Evolutionary conservation across 2,329 filamentous ascomycete species (phyloP).

Genomic region (Helotiales sp.): DNA sequence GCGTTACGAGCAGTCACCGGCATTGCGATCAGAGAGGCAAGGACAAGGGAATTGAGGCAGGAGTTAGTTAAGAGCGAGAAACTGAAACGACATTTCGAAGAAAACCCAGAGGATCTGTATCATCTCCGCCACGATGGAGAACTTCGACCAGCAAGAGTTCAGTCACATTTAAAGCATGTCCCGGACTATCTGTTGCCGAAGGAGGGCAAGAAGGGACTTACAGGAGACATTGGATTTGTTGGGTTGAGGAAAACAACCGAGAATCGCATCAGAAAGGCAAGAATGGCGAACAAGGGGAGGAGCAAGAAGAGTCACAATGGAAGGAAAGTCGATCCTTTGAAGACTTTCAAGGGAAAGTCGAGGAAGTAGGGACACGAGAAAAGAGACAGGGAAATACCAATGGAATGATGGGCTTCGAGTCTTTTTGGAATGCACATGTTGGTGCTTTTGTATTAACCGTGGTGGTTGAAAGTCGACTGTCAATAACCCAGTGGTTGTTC

Average conservation of each 20-base stretch:
- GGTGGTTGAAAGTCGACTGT: not conserved
- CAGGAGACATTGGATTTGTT: conserved; percentile 74
- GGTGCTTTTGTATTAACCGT: not conserved
- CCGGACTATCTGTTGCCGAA: conserved; percentile 87
- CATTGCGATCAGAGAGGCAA: conserved; percentile 85
- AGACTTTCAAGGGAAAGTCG: conserved; percentile 71
- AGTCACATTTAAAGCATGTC: conserved; percentile 89
- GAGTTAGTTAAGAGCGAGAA: conserved; percentile 94
- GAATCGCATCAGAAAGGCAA: conserved; percentile 42
- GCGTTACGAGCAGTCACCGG: conserved; percentile 87
- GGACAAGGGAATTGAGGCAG: conserved; percentile 81
- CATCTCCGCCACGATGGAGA: conserved; percentile 91
- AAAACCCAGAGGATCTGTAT: conserved; percentile 86
- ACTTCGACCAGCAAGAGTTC: conserved; percentile 76
- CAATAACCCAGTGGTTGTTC: not conserved
- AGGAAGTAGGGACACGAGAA: conserved; percentile 24
- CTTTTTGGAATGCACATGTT: not conserved
- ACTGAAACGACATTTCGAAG: conserved; percentile 92
- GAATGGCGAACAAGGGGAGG: conserved; percentile 49
- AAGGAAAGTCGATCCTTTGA: conserved; percentile 81
- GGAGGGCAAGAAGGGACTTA: conserved; percentile 69
- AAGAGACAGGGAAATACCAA: not conserved
- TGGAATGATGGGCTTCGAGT: not conserved
- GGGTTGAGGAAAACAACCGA: conserved; percentile 57
- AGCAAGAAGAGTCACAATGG: conserved; percentile 53